These are phyloP conservation scores for Tuber indicum DNA, from an alignment of 495 filamentous ascomycete genomes.

Conservation along the genomic window DNA sequence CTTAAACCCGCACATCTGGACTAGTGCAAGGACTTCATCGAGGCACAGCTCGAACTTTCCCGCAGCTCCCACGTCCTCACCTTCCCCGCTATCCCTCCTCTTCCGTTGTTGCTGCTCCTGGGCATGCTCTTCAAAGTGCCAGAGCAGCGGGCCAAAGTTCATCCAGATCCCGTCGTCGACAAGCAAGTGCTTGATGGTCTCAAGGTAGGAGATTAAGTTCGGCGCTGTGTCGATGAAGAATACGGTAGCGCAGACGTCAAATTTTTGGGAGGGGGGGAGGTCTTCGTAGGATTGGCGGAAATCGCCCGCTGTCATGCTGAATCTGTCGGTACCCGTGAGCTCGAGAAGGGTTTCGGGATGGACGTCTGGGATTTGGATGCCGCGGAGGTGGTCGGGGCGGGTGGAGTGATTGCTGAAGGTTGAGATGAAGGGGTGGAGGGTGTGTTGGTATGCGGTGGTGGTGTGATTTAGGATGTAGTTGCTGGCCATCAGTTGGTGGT, in stretches of 20 bases:
- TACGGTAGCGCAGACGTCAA: constrained; percentile 47
- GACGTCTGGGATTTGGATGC: constrained; percentile 44
- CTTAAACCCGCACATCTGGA: constrained; percentile 41
- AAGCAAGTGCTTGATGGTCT: constrained; percentile 45
- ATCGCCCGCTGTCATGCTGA: constrained; percentile 68
- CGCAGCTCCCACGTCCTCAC: constrained; percentile 5
- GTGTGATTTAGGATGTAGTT: constrained; percentile 72
- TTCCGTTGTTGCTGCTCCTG: constrained; percentile 23
- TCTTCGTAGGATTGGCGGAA: constrained; percentile 49
- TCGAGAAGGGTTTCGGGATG: constrained; percentile 32
- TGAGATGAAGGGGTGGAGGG: constrained; percentile 47
- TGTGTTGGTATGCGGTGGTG: constrained; percentile 29
- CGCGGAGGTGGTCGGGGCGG: constrained; percentile 44
- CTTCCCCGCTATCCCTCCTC: constrained; percentile 10
- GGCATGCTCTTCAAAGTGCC: constrained; percentile 38
- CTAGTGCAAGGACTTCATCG: constrained; percentile 41
- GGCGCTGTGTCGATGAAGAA: constrained; percentile 52
- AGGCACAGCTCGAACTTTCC: constrained; percentile 42
- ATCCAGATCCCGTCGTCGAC: constrained; percentile 47
- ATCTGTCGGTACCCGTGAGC: constrained; percentile 46
- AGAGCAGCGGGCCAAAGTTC: constrained; percentile 48
- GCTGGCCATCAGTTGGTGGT: constrained; percentile 81
- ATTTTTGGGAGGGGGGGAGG: constrained; percentile 22
- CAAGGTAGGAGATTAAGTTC: constrained; percentile 47
- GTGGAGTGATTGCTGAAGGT: constrained; percentile 48